These are phyloP conservation scores for Yamadazyma phyllophila DNA, from an alignment of 805 yeast genomes.

Conservation along the genomic window DNA sequence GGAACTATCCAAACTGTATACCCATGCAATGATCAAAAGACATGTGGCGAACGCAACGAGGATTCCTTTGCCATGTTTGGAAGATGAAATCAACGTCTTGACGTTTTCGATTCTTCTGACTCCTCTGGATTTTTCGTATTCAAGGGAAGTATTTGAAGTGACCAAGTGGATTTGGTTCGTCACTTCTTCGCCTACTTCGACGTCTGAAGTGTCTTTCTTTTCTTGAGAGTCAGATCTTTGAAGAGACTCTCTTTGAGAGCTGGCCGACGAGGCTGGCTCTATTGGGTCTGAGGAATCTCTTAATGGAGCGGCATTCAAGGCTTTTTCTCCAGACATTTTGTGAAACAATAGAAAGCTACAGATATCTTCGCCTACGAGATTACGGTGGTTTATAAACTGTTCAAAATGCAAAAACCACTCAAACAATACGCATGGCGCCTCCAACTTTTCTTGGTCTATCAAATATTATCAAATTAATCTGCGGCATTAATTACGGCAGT, in stretches of 20 bases:
- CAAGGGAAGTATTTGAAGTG: conserved; percentile 9
- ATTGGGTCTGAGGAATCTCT: background rate
- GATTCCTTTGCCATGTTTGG: conserved; percentile 14
- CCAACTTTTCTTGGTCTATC: background rate
- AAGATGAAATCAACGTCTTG: conserved; percentile 8
- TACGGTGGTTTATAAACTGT: too few species aligned
- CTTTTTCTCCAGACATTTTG: background rate
- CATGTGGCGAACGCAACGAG: conserved; percentile 12
- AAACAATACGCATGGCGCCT: too few species aligned
- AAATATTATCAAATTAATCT: background rate
- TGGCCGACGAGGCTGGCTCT: background rate
- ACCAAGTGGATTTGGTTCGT: conserved; percentile 7
- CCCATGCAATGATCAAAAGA: conserved; percentile 26
- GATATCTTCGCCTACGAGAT: too few species aligned
- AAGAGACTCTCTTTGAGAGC: background rate
- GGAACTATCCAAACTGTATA: conserved; percentile 24
- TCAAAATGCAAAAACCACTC: too few species aligned
- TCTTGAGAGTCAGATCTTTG: background rate
- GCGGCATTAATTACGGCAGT: background rate
- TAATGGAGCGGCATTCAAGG: background rate
- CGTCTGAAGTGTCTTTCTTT: background rate
- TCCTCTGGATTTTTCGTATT: conserved; percentile 16
- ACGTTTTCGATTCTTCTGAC: conserved; percentile 24
- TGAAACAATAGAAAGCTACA: background rate
- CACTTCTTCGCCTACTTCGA: conserved; percentile 1